Evolutionary conservation across 169 alveolate species (phyloP).

Genomic region (Cryptosporidium baileyi): DNA sequence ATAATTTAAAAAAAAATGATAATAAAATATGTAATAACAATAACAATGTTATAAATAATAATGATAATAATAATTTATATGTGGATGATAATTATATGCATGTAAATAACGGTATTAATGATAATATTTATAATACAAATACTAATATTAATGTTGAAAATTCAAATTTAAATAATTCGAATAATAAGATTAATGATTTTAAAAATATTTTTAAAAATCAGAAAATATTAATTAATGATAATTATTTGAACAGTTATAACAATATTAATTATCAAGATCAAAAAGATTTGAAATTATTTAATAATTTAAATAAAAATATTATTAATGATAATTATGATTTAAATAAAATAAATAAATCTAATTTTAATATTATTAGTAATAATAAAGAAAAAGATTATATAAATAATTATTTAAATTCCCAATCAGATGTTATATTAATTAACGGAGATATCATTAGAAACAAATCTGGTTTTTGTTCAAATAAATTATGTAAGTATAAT

Average conservation of each 20-base stretch:
- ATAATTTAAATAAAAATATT: too few species aligned
- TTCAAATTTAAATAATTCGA: neutral
- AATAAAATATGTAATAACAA: neutral
- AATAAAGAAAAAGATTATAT: neutral
- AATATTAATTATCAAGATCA: too few species aligned
- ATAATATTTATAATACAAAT: neutral
- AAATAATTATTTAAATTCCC: neutral
- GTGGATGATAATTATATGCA: neutral
- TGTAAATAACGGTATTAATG: neutral
- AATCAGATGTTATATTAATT: neutral
- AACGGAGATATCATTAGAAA: neutral
- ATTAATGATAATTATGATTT: too few species aligned
- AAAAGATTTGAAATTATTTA: too few species aligned
- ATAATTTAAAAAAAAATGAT: neutral
- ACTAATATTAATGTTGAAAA: too few species aligned
- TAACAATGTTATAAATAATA: neutral
- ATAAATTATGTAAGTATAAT: neutral
- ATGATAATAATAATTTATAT: neutral
- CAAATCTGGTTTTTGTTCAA: slow-evolving; percentile 15
- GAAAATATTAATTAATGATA: neutral
- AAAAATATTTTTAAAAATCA: neutral
- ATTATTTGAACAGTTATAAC: too few species aligned
- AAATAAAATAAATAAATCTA: too few species aligned
- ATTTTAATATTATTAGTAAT: too few species aligned
- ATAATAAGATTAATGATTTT: neutral